Evolutionary conservation across 768 basidiomycete genomes (phyloP), one percentile per base, ranked within the genome.

Genomic region (Plicaturopsis crispa): DNA sequence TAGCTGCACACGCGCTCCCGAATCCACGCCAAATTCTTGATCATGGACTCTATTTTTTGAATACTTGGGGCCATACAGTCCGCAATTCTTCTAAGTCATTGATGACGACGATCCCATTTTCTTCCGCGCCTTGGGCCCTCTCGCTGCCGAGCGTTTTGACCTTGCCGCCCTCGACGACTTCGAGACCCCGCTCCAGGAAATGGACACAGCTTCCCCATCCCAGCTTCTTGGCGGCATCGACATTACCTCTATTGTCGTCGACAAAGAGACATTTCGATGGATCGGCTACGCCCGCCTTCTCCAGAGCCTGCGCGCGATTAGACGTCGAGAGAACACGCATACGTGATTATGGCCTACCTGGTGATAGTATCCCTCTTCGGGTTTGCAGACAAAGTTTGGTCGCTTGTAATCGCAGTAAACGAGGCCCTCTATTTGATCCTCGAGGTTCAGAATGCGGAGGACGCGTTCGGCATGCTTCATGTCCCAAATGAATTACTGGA

Each of bases 381-480:
- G 89, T 51, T 92, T 92, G 64, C 87, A 89, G 4, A 68, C 65
- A 54, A 92, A 86, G 44, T 81, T 53, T 13, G 72, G 65, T 26
- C 73, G 48, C 17, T 64, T 56, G 48, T 91, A 92, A 56, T 92
- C 79, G 50, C 89, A 92, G 51, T 65, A 92, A 7, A 87, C 75
- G 12, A 92, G 54, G 38, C 80, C 85, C 42, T 78, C 75, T 38
- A 92, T 63, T 32, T 78, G 74, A 52, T 89, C 84, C 16, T 75
- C 72, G 7, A 92, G 56, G 35, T 28, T 8, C 26, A 92, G 66
- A 32, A 92, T 87, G 12, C 66, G 65, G 40, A 92, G 69, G 2
- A 92, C 89, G 16, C 89, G 73, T 48, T 73, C 63, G 10, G 89
- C 89, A 55, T 92, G 89, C 88, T 92, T 47, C 4, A 31, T 19